Evolutionary conservation across 768 basidiomycete species (phyloP), one percentile per base, ranked within the genome.

Genomic region (Naganishia friedmannii): DNA sequence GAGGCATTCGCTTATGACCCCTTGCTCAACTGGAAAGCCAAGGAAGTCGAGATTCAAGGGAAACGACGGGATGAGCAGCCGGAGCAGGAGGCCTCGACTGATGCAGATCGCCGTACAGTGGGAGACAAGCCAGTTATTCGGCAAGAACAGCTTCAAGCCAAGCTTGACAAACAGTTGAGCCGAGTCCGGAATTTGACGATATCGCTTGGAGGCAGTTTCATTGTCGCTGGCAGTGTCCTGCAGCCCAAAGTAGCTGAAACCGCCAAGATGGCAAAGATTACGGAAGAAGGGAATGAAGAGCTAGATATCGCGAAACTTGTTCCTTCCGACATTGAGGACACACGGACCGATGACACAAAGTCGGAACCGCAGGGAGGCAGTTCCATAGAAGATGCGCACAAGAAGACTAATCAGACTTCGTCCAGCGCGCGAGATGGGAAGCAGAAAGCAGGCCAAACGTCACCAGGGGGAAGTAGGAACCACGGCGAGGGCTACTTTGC

Each of bases 1-100:
- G 80, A 81, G 69, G 81, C 82, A 0, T 83, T 82, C 75, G 73
- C 82, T 23, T 80, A 82, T 68, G 82, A 83, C 71, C 82, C 82
- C 10, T 70, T 83, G 26, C 71, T 81, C 0, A 75, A 77, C 19
- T 81, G 80, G 80, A 67, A 72, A 53, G 71, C 67, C 12, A 72
- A 67, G 42, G 71, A 68, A 48, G 67, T 68, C 32, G 63, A 66
- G 19, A 66, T 46, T 23, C 53, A 63, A 17, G 39, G 37, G n/a
- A 63, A 63, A 19, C 37, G 39, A 28, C 60, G 21, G 29, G 60
- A 63, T 26, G 60, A 63, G 19, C 37, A 63, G 29, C 23, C 39
- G 7, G 60, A 45, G 2, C 39, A 26, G 39, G 39, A 42, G 19
- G 23, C 60, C 37, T 23, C 10, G 26, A 0, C 60, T 26, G n/a